phyloP scores from a whole-genome alignment of 345 rosid genomes.

The Erucastrum elatum region DNA sequence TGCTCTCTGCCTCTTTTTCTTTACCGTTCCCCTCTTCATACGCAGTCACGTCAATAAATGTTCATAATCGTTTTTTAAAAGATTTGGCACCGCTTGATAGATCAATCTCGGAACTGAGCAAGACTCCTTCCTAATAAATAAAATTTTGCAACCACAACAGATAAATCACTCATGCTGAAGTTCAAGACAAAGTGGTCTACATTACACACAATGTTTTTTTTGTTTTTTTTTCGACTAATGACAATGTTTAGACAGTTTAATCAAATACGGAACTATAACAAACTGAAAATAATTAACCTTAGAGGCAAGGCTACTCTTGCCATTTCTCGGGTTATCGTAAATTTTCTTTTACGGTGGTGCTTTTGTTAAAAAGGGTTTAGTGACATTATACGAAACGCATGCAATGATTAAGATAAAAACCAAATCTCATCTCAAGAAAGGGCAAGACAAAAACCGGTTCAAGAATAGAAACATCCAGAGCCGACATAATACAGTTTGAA shows the following conservation, averaged over 20 bases:
- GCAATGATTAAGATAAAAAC: neutral
- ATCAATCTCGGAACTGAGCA: neutral
- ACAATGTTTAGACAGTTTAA: neutral
- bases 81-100: neutral
- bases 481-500: conserved; percentile 5
- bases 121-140: neutral
- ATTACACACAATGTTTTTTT: no score
- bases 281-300: neutral
- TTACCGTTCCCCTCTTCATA: conserved; percentile 20
- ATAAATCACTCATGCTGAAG: neutral
- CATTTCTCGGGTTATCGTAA: neutral
- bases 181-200: neutral
- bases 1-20: conserved; percentile 31
- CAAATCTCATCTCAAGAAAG: neutral
- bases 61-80: neutral
- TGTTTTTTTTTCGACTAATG: no score
- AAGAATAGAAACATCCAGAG: neutral
- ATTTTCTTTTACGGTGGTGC: neutral
- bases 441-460: neutral
- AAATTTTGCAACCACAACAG: neutral
- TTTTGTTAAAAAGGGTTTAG: neutral
- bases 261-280: neutral
- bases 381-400: neutral
- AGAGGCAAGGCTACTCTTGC: neutral
- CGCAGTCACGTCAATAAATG: conserved; percentile 17